These are phyloP conservation scores for Pyracantha coccinea DNA, from an alignment of 331 rosid species.

Conservation along the genomic window DNA sequence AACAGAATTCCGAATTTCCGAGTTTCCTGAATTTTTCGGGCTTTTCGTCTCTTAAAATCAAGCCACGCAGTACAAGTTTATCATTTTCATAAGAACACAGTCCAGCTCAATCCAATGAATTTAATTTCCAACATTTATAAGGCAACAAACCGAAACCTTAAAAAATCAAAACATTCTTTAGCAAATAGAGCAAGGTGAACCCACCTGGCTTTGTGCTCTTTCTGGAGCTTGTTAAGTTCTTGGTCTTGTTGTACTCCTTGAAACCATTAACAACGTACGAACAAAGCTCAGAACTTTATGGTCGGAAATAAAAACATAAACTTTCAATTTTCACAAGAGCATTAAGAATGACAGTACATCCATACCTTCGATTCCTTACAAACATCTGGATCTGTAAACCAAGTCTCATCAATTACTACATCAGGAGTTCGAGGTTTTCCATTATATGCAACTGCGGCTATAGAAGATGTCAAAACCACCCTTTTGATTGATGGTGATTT, in stretches of 20 bases:
- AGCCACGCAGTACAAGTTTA: not conserved
- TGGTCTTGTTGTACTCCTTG: slow-evolving; percentile 57
- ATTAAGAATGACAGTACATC: not conserved
- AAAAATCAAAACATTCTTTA: not conserved
- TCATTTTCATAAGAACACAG: not conserved
- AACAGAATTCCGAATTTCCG: not conserved
- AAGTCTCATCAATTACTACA: slow-evolving; percentile 52
- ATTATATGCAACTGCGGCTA: slow-evolving; percentile 48
- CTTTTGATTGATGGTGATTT: slow-evolving; percentile 39
- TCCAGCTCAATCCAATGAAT: not conserved
- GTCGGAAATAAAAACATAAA: not conserved
- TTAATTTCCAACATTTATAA: not conserved
- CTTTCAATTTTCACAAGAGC: not conserved
- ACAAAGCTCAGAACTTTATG: not conserved
- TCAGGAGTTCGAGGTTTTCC: slow-evolving; percentile 50
- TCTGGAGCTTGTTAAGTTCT: slow-evolving; percentile 43
- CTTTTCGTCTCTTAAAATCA: not conserved
- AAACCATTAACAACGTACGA: slow-evolving; percentile 9
- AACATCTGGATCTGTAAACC: slow-evolving; percentile 49
- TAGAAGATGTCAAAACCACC: slow-evolving; percentile 58
- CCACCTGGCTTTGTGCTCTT: slow-evolving; percentile 61
- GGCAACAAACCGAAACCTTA: not conserved
- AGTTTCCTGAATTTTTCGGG: not conserved
- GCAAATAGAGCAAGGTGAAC: not conserved
- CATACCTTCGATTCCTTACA: slow-evolving; percentile 45